These are phyloP conservation scores for Phytophthora lateralis DNA, from an alignment of 352 stramenopile species.

Conservation along the genomic window DNA sequence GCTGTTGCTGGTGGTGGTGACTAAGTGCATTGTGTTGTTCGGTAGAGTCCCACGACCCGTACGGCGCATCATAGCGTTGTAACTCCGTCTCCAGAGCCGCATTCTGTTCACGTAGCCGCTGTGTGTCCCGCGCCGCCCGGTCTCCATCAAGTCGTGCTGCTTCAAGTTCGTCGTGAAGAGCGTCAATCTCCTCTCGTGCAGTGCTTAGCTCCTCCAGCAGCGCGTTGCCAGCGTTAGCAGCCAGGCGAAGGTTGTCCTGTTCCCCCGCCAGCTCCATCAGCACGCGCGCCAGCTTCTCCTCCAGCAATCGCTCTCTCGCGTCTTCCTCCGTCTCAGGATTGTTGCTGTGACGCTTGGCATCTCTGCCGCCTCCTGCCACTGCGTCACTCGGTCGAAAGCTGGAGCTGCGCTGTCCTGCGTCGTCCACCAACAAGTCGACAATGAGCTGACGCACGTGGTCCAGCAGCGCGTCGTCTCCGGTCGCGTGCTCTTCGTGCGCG, in stretches of 20 bases:
- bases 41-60: constrained; percentile 5
- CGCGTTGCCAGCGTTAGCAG: constrained; percentile 53
- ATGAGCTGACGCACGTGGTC: constrained; percentile 42
- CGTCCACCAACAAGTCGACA: constrained; percentile 35
- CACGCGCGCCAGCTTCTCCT: constrained; percentile 40
- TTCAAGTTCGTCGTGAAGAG: constrained; percentile 38
- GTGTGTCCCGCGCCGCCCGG: constrained; percentile 20
- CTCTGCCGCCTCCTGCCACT: background rate
- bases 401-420: constrained; percentile 1
- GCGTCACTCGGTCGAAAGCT: constrained; percentile 5
- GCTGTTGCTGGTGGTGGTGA: constrained; percentile 14
- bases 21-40: constrained; percentile 13
- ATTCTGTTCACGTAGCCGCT: constrained; percentile 35
- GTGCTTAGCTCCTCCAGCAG: constrained; percentile 49
- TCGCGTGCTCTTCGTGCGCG: constrained; percentile 2
- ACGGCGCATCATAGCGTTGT: constrained; percentile 23
- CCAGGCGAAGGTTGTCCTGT: constrained; percentile 51
- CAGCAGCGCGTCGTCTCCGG: constrained; percentile 22
- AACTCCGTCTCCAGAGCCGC: constrained; percentile 38
- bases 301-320: constrained; percentile 38
- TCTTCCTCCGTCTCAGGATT: constrained; percentile 26
- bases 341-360: constrained; percentile 24
- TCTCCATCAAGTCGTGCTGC: constrained; percentile 27
- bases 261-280: constrained; percentile 51
- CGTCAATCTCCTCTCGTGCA: constrained; percentile 32